phyloP scores from a whole-genome alignment of 2,329 filamentous ascomycete genomes.

The Hypoxylon sp. region DNA sequence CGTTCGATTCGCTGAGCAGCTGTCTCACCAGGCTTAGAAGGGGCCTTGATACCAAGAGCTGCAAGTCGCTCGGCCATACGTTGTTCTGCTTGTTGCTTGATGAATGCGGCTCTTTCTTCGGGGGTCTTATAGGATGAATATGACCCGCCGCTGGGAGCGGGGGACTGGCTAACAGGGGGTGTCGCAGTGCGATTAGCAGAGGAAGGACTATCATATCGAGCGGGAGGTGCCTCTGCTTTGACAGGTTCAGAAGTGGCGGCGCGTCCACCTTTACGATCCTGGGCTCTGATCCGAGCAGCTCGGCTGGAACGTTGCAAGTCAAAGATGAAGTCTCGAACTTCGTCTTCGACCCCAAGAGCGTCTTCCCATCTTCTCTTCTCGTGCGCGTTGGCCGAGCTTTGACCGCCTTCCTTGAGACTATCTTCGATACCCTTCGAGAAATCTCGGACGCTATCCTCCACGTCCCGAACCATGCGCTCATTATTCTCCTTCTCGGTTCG shows the following conservation, averaged over 20 bases:
- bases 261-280: slow-evolving; percentile 60
- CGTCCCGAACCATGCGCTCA: slow-evolving; percentile 94
- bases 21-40: slow-evolving; percentile 80
- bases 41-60: slow-evolving; percentile 88
- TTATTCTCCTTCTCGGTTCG: slow-evolving; percentile 91
- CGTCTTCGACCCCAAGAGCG: slow-evolving; percentile 92
- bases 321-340: slow-evolving; percentile 97
- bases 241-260: slow-evolving; percentile 54
- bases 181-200: slow-evolving; percentile 64
- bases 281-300: slow-evolving; percentile 71
- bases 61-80: slow-evolving; percentile 96
- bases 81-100: slow-evolving; percentile 95
- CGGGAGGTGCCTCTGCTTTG: slow-evolving; percentile 55
- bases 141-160: slow-evolving; percentile 65
- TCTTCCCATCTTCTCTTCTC: slow-evolving; percentile 96
- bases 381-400: slow-evolving; percentile 82
- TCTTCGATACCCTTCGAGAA: slow-evolving; percentile 87
- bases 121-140: slow-evolving; percentile 89
- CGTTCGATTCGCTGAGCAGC: slow-evolving; percentile 86
- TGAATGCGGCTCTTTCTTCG: slow-evolving; percentile 93
- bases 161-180: slow-evolving; percentile 53
- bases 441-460: slow-evolving; percentile 93
- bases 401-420: slow-evolving; percentile 80
- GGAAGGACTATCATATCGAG: slow-evolving; percentile 61
- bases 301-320: slow-evolving; percentile 90